A percentile compares a stretch with the other conserved stretches of the same genome.
phyloP scores from a whole-genome alignment of 257 asterid species.

The Solanum virginianum region DNA sequence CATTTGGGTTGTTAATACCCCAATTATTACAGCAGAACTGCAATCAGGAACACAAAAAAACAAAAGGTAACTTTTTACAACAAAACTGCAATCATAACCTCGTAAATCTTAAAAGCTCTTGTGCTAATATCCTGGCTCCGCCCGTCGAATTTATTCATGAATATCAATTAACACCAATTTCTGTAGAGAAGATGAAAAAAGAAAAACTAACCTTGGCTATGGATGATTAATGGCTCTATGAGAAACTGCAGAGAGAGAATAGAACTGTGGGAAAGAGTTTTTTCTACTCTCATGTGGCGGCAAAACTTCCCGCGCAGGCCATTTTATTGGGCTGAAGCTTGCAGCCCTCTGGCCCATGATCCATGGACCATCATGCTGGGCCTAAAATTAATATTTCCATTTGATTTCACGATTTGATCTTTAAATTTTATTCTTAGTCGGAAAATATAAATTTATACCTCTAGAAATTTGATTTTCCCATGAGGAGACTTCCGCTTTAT shows the following conservation, averaged over 20 bases:
- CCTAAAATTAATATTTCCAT: neutral
- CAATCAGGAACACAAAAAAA: neutral
- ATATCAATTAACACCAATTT: neutral
- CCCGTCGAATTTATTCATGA: neutral
- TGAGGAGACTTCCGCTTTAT: no score
- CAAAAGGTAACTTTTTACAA: neutral
- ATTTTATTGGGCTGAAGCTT: neutral
- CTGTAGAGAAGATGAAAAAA: neutral
- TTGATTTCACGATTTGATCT: no score
- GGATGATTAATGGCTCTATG: neutral
- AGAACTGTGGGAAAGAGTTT: neutral
- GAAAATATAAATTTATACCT: no score
- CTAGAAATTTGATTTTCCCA: no score
- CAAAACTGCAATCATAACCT: neutral
- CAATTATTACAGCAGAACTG: neutral
- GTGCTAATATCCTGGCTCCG: no score
- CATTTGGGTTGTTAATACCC: no score
- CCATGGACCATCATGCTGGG: neutral
- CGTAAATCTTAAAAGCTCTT: neutral
- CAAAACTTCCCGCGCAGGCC: slow-evolving; percentile 12
- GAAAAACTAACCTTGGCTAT: neutral
- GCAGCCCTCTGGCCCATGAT: neutral
- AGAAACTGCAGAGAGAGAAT: neutral
- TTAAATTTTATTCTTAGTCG: no score
- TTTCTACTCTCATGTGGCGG: slow-evolving; percentile 7